A percentile compares a stretch with the other conserved stretches of the same genome.
Conservation (phyloP, 1,284 basidiomycete genomes). For the Ustilago vetiveriae region DNA sequence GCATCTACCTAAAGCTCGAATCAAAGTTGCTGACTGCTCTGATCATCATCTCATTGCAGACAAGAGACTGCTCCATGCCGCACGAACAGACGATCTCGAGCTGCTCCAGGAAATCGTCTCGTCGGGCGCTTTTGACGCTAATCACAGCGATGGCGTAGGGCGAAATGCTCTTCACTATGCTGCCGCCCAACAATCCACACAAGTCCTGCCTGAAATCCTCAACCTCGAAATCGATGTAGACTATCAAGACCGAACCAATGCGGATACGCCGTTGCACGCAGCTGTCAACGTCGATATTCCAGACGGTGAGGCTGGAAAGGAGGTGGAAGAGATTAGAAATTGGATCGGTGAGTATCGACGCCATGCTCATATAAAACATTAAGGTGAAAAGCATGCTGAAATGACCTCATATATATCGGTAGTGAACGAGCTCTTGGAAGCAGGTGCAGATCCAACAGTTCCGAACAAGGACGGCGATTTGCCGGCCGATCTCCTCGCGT, state of each 20-base stretch:
- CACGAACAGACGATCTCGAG: constrained; percentile 57
- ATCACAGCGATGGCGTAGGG: constrained; percentile 58
- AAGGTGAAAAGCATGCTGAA: not conserved
- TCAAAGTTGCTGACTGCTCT: no score
- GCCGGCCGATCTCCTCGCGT: constrained; percentile 54
- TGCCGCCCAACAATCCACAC: constrained; percentile 43
- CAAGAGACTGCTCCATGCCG: constrained; percentile 57
- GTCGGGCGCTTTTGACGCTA: constrained; percentile 54
- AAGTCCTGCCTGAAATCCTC: constrained; percentile 59
- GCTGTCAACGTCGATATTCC: constrained; percentile 72
- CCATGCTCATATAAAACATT: no score
- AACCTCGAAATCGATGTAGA: constrained; percentile 79
- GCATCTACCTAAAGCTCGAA: no score
- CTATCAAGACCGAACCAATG: constrained; percentile 77
- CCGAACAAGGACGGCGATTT: constrained; percentile 58
- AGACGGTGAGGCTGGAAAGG: constrained; percentile 40
- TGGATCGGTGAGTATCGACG: constrained; percentile 68
- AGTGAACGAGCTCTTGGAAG: constrained; percentile 62
- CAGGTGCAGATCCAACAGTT: constrained; percentile 58
- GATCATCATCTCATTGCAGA: constrained; percentile 24
- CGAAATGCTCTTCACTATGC: constrained; percentile 65
- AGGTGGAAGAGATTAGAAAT: constrained; percentile 74
- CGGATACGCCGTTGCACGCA: constrained; percentile 83
- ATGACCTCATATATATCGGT: not conserved
- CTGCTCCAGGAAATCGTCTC: constrained; percentile 54